These are phyloP conservation scores for Lojkania enalia DNA, from an alignment of 2,329 filamentous ascomycete genomes.

Conservation along the genomic window DNA sequence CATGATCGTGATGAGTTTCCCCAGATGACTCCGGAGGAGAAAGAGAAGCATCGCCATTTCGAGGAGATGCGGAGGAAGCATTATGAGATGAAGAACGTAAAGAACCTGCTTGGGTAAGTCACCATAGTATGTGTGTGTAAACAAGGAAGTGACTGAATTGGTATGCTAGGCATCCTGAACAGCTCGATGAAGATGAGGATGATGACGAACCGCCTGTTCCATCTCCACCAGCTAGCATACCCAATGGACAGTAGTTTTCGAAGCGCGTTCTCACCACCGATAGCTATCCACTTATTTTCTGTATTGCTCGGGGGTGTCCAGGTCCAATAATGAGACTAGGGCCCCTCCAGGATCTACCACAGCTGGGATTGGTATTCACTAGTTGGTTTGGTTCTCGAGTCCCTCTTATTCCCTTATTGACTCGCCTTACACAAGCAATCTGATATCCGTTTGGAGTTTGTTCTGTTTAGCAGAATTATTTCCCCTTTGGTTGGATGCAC, in stretches of 20 bases:
- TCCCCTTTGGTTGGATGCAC: too few relatives aligned
- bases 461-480: too few relatives aligned
- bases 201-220: constrained; percentile 17
- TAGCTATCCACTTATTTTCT: constrained; percentile 4
- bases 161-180: constrained; percentile 46
- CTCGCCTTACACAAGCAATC: too few relatives aligned
- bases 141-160: not conserved
- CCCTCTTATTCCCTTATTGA: too few relatives aligned
- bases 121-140: not conserved
- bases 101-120: constrained; percentile 74
- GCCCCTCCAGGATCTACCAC: too few relatives aligned
- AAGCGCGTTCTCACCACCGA: not conserved
- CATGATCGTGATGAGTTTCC: constrained; percentile 64
- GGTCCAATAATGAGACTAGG: too few relatives aligned
- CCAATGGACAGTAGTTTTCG: constrained; percentile 19
- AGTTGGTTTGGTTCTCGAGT: too few relatives aligned
- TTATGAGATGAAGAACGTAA: constrained; percentile 98
- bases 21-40: constrained; percentile 65
- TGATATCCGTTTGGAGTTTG: too few relatives aligned
- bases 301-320: too few relatives aligned
- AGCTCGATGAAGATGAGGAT: constrained; percentile 49
- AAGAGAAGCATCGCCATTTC: constrained; percentile 89
- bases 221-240: constrained; percentile 4
- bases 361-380: too few relatives aligned
- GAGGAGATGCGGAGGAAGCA: constrained; percentile 92